Base-by-base conservation (phyloP, 2,329 filamentous ascomycete species). In the Colletotrichum viniferum region DNA sequence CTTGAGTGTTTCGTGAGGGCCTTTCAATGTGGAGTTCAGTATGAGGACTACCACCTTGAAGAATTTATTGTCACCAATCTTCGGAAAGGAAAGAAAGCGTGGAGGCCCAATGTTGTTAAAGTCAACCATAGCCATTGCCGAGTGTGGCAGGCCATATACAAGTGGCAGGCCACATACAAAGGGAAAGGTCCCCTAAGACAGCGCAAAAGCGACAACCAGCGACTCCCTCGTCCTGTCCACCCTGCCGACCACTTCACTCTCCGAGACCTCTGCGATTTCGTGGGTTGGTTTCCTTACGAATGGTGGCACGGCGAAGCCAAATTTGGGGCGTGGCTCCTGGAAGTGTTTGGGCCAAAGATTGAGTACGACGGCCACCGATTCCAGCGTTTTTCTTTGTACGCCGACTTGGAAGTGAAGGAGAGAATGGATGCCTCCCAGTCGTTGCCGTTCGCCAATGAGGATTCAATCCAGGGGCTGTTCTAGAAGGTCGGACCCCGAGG, bases 1-100 rank as follows among this genome's bases (percentile, higher is more conserved):
- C 36, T 18, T 14, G 32, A 14, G 32, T 34, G 32, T 4, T 18
- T 38, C 14, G 36, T 38, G 14, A 18, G 7, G 7, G 38, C 8
- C 7, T n/a, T n/a, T 18, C 1, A 3, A 16, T n/a, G 7, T 2
- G 38, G 38, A n/a, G 2, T 43, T 0, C 10, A 43, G 16, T 8
- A 43, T n/a, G 18, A 43, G 38, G 38, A 18, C 2, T 43, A 5
- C 7, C 4, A 43, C 8, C 7, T n/a, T 18, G 8, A n/a, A 43
- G 38, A 43, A 16, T 43, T 36, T 16, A 5, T n/a, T 10, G 8
- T 10, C 38, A n/a, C 38, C 8, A 4, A 43, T 5, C 4, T 9
- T 9, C 8, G 38, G 2, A 43, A n/a, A 5, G 16, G 38, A 18
- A n/a, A 1, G 38, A n/a, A n/a, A 16, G 2, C 16, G 18, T 16